Evolutionary conservation across 331 rosid species (phyloP).

Genomic region (Pyracantha coccinea): DNA sequence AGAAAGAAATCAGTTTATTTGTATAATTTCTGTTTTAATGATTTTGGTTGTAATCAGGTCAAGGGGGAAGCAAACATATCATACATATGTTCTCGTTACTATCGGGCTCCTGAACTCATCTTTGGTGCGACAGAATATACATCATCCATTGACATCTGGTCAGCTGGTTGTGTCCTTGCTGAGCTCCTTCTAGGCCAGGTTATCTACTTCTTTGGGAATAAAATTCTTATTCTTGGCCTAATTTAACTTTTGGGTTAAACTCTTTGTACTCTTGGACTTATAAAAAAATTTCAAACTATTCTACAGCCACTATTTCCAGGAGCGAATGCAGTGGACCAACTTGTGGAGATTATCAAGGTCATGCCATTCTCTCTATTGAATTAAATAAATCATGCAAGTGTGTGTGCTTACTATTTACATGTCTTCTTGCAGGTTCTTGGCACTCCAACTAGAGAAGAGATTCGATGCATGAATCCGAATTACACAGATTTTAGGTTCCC

Average conservation of each 20-base stretch:
- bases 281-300: slow-evolving; percentile 21
- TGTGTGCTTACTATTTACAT: slow-evolving; percentile 11
- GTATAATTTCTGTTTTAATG: neutral
- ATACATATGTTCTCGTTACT: slow-evolving; percentile 91
- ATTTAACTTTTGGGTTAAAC: slow-evolving; percentile 1
- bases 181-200: slow-evolving; percentile 99
- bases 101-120: slow-evolving; percentile 97
- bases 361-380: slow-evolving; percentile 11
- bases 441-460: slow-evolving; percentile 97
- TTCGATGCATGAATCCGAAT: slow-evolving; percentile 92
- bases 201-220: slow-evolving; percentile 11
- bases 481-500: slow-evolving; percentile 95
- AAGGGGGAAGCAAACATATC: slow-evolving; percentile 90
- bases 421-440: slow-evolving; percentile 77
- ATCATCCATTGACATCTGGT: slow-evolving; percentile 89
- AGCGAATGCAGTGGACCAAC: slow-evolving; percentile 95
- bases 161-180: slow-evolving; percentile 99
- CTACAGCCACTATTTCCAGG: slow-evolving; percentile 91
- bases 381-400: slow-evolving; percentile 4
- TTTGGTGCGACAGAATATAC: slow-evolving; percentile 98
- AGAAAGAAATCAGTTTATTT: neutral
- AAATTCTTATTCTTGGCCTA: neutral
- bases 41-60: slow-evolving; percentile 35
- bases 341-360: slow-evolving; percentile 96
- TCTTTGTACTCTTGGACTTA: neutral